Percentiles rank a stretch among this genome's conserved stretches.
Conservation (phyloP, 768 basidiomycete species). For the Rhizopogon roseolus region DNA sequence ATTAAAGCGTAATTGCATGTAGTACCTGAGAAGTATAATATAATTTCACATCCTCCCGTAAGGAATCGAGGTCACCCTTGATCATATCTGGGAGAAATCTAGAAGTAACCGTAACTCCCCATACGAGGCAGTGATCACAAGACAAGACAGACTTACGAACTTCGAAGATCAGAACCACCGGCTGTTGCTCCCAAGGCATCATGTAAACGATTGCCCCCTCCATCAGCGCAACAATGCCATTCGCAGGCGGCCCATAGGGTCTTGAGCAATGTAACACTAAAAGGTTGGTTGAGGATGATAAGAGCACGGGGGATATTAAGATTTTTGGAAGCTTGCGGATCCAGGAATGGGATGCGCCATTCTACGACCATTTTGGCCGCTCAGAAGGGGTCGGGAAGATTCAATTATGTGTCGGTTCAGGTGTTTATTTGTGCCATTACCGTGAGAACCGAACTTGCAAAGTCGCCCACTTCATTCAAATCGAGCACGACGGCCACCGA, state of each 20-base stretch:
- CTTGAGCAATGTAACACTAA: conserved; percentile 56
- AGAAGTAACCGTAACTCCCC: background rate
- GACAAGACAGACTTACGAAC: conserved; percentile 8
- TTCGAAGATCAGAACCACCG: conserved; percentile 5
- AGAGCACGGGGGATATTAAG: conserved; percentile 41
- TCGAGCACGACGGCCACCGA: conserved; percentile 5
- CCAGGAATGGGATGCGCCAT: conserved; percentile 22
- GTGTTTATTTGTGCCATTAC: background rate
- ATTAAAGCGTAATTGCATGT: background rate
- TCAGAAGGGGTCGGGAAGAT: too few species aligned
- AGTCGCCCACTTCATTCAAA: too few species aligned
- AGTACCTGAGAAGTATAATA: conserved; percentile 62
- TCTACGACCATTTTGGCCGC: conserved; percentile 5
- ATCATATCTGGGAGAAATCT: conserved; percentile 83
- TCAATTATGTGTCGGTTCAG: too few species aligned
- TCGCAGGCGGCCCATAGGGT: conserved; percentile 50
- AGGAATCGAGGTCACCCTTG: conserved; percentile 92
- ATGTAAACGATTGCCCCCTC: conserved; percentile 80
- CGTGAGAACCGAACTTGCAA: background rate
- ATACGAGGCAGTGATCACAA: background rate
- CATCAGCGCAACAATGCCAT: conserved; percentile 77
- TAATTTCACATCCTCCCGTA: conserved; percentile 64
- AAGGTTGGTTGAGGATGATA: conserved; percentile 90
- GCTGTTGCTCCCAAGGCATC: conserved; percentile 40
- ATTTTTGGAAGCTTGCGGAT: conserved; percentile 8